Evolutionary conservation across 2,329 filamentous ascomycete species (phyloP).

Genomic region (Alternaria viburni): DNA sequence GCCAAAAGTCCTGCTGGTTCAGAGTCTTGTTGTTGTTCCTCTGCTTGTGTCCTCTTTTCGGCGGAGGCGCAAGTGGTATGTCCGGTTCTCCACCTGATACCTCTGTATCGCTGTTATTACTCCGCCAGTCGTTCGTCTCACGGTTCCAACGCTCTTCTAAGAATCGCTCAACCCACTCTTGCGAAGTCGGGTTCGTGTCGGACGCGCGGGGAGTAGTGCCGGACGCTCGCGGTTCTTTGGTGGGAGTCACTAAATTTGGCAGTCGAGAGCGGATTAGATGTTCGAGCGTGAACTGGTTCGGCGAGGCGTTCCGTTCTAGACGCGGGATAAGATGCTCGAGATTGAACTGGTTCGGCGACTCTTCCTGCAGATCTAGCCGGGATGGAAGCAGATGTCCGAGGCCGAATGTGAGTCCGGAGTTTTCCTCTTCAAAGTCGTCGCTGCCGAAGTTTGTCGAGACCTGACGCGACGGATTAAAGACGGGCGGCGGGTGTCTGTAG

Average conservation of each 20-base stretch:
- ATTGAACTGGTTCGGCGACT: slow-evolving; percentile 45
- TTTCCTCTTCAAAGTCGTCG: slow-evolving; percentile 48
- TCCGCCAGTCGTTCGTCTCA: slow-evolving; percentile 82
- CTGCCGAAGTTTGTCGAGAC: slow-evolving; percentile 41
- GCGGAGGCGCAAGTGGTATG: slow-evolving; percentile 26
- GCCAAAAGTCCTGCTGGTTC: slow-evolving; percentile 59
- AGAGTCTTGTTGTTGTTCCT: slow-evolving; percentile 55
- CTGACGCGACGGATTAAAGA: slow-evolving; percentile 37
- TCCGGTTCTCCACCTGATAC: slow-evolving; percentile 26
- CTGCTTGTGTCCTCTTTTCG: slow-evolving; percentile 49
- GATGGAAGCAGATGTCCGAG: slow-evolving; percentile 49
- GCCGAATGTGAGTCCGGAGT: slow-evolving; percentile 47
- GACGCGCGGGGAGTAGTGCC: slow-evolving; percentile 35
- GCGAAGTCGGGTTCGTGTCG: slow-evolving; percentile 61
- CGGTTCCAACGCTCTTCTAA: slow-evolving; percentile 72
- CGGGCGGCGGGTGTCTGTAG: slow-evolving; percentile 71
- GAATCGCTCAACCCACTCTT: slow-evolving; percentile 87
- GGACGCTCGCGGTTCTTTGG: slow-evolving; percentile 23
- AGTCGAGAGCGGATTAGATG: slow-evolving; percentile 49
- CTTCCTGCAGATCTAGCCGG: slow-evolving; percentile 38
- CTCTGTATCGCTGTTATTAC: slow-evolving; percentile 70
- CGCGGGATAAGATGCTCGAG: slow-evolving; percentile 49
- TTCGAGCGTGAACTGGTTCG: slow-evolving; percentile 47
- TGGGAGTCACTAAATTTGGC: slow-evolving; percentile 37
- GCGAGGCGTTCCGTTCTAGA: slow-evolving; percentile 40